Conservation (phyloP, 768 basidiomycete genomes). For the Boletus patriciae region DNA sequence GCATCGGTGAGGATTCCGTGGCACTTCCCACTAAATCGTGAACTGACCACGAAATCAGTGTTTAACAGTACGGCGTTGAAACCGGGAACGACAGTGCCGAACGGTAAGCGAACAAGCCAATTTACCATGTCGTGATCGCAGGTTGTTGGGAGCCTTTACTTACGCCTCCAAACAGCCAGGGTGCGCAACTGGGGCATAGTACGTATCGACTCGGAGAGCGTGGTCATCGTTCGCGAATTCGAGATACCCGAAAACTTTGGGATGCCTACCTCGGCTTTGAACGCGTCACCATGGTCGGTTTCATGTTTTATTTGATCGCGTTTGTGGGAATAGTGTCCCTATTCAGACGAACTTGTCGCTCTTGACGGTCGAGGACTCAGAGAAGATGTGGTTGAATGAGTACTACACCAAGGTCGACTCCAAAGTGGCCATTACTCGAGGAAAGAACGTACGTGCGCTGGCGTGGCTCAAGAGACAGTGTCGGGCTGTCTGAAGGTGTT, state of each 20-base stretch:
- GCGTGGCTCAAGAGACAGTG: slow-evolving; percentile 26
- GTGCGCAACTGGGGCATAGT: slow-evolving; percentile 87
- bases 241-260: slow-evolving; percentile 76
- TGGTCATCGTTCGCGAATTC: slow-evolving; percentile 73
- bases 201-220: slow-evolving; percentile 89
- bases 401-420: slow-evolving; percentile 72
- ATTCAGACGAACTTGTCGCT: slow-evolving; percentile 76
- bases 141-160: neutral
- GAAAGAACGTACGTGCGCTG: slow-evolving; percentile 32
- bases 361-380: slow-evolving; percentile 60
- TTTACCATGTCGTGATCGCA: neutral
- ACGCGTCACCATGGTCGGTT: slow-evolving; percentile 78
- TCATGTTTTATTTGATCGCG: neutral
- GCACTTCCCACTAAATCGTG: neutral
- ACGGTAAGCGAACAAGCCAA: slow-evolving; percentile 43
- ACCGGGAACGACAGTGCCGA: slow-evolving; percentile 87
- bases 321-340: slow-evolving; percentile 53
- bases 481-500: slow-evolving; percentile 6
- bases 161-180: slow-evolving; percentile 55
- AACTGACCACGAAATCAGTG: slow-evolving; percentile 35
- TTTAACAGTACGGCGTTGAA: slow-evolving; percentile 74
- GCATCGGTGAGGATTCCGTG: slow-evolving; percentile 34
- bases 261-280: slow-evolving; percentile 83
- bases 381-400: slow-evolving; percentile 77
- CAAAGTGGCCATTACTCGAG: slow-evolving; percentile 59